Percentiles rank a stretch among this genome's conserved stretches.
These are phyloP conservation scores for Yarrowia sp. DNA, from an alignment of 805 yeast genomes.

Conservation along the genomic window DNA sequence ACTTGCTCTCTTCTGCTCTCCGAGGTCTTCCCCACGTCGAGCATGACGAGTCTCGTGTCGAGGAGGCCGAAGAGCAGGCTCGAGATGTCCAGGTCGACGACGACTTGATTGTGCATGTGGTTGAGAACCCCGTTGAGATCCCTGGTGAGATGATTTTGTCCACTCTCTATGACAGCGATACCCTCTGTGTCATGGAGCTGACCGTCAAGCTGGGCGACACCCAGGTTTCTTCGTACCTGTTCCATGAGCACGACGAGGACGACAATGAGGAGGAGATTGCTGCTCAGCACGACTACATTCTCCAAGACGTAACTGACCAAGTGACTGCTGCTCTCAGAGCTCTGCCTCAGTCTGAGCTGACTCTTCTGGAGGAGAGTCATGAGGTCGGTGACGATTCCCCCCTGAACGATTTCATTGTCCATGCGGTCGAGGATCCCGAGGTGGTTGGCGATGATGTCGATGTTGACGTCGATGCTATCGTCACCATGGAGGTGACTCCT, in stretches of 20 bases:
- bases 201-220: conserved; percentile 10
- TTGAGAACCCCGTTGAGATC: not conserved
- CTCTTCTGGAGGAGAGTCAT: conserved; percentile 4
- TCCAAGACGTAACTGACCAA: not conserved
- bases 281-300: not conserved
- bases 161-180: conserved; percentile 13
- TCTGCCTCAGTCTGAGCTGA: not conserved
- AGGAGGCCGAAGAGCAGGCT: not conserved
- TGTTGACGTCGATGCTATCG: not conserved
- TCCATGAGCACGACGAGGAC: conserved; percentile 15
- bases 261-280: not conserved
- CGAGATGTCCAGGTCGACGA: not conserved
- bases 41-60: not conserved
- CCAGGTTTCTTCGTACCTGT: not conserved
- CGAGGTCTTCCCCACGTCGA: conserved; percentile 2
- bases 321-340: not conserved
- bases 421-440: not conserved
- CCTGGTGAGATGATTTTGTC: conserved; percentile 5
- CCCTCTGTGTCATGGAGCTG: conserved; percentile 6
- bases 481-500: not conserved
- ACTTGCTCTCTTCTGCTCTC: not conserved
- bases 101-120: not conserved
- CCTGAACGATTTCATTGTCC: not conserved
- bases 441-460: not conserved
- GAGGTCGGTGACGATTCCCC: not conserved